A percentile compares a stretch with the other conserved stretches of the same genome.
These are phyloP conservation scores for Pythium folliculosum DNA, from an alignment of 352 stramenopile species.

Conservation along the genomic window DNA sequence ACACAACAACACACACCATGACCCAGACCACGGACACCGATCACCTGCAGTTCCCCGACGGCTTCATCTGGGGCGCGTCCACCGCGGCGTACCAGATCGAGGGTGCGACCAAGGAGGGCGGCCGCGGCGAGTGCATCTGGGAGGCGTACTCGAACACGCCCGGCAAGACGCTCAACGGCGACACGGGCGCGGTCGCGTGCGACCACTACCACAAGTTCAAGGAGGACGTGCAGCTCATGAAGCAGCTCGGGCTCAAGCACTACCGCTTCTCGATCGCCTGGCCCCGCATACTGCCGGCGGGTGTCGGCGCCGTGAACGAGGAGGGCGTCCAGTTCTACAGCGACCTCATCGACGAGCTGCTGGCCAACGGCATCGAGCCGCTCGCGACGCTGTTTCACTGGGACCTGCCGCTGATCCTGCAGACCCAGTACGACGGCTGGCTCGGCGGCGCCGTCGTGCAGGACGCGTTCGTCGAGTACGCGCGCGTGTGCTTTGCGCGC, in stretches of 20 bases:
- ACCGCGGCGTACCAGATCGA: slow-evolving; percentile 94
- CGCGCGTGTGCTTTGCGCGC: slow-evolving; percentile 83
- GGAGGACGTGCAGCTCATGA: slow-evolving; percentile 92
- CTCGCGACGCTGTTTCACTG: slow-evolving; percentile 96
- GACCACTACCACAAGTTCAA: slow-evolving; percentile 93
- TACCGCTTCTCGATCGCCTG: slow-evolving; percentile 95
- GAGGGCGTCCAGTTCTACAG: slow-evolving; percentile 92
- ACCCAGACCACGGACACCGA: too few species aligned
- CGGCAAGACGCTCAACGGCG: slow-evolving; percentile 22
- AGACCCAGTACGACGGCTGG: slow-evolving; percentile 69
- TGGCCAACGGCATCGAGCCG: slow-evolving; percentile 71
- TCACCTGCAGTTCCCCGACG: slow-evolving; percentile 42
- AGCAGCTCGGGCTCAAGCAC: slow-evolving; percentile 82
- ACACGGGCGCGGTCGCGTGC: slow-evolving; percentile 69
- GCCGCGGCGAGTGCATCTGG: slow-evolving; percentile 90
- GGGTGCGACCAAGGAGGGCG: slow-evolving; percentile 83
- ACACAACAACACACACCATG: slow-evolving; percentile 19
- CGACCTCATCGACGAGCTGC: slow-evolving; percentile 85
- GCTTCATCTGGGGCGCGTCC: slow-evolving; percentile 87
- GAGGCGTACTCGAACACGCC: slow-evolving; percentile 38
- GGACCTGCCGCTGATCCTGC: slow-evolving; percentile 90
- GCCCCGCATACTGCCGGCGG: slow-evolving; percentile 79
- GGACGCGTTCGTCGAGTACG: slow-evolving; percentile 81
- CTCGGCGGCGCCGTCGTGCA: slow-evolving; percentile 57
- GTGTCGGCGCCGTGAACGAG: slow-evolving; percentile 69